Evolutionary conservation across 768 basidiomycete species (phyloP), one percentile per base, ranked within the genome.

Genomic region (Hypholoma fasciculare): DNA sequence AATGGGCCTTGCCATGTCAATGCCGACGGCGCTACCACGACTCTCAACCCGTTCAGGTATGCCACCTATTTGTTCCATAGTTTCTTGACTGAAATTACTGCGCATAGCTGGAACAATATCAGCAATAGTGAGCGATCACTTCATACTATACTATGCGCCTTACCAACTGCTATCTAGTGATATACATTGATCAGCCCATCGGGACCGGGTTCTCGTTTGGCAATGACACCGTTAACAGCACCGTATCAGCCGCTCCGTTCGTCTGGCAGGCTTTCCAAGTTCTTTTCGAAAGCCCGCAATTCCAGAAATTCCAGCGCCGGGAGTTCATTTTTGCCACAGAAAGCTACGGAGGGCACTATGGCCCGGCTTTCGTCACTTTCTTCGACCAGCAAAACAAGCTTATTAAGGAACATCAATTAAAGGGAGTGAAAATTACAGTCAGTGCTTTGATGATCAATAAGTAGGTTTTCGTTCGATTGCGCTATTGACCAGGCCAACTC

Each of bases 131-230:
- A 37, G 83, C 52, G 12, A 9, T 65, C 20, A 16, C 3, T 16
- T 12, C 4, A 6, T 27, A 12, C 2, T 4, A 1, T 56, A 27
- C 11, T 36, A 13, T 20, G 16, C 20, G 1, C 14, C 16, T 9
- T 44, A 36, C 7, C 30, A 12, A 52, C 23, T 34, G 40, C 13
- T 42, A 47, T 16, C 12, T 16, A 88, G 86, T 89, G 70, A 83
- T 89, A 36, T 88, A 88, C 65, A 84, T 88, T 34, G 86, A 88
- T 66, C 86, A 88, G 64, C 87, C 86, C 4, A 83, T 88, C 38
- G 85, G 84, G 0, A 80, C 84, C 0, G 86, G 87, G 3, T 87
- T 87, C 65, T 88, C 86, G 0, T 81, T 78, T 55, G 86, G 87
- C 14, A 76, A 68, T 0, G 78, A 82, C 52, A 78, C 77, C 0